phyloP scores from a whole-genome alignment of 1,139 yeast species.

The Debaryomyces robertsiae region DNA sequence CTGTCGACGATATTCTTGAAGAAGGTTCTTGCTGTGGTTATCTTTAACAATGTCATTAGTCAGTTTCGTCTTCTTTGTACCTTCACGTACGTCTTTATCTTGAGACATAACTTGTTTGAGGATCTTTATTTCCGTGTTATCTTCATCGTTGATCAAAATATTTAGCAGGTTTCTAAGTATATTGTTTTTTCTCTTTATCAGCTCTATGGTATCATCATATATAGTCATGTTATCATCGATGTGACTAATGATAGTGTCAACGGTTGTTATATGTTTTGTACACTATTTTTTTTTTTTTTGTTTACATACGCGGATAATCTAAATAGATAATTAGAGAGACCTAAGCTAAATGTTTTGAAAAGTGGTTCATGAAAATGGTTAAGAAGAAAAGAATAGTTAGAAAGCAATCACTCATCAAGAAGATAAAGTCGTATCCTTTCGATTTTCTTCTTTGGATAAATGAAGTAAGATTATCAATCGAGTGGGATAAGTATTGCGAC shows the following conservation, averaged over 20 bases:
- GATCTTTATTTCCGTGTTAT: slow-evolving; percentile 14
- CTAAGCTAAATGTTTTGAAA: slow-evolving; percentile 1
- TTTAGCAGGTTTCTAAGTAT: slow-evolving; percentile 12
- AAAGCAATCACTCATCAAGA: slow-evolving; percentile 39
- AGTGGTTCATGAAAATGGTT: not conserved
- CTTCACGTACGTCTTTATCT: not conserved
- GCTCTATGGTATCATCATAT: slow-evolving; percentile 11
- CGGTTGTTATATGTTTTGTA: slow-evolving; percentile 2
- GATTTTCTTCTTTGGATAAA: slow-evolving; percentile 56
- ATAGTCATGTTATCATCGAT: slow-evolving; percentile 2
- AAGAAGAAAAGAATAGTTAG: slow-evolving; percentile 18
- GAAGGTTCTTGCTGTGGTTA: not conserved
- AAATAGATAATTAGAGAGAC: slow-evolving; percentile 1
- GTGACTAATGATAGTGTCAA: not conserved
- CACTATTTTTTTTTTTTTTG: slow-evolving; percentile 7
- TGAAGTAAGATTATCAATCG: slow-evolving; percentile 56
- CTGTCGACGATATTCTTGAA: not conserved
- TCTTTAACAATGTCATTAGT: not conserved
- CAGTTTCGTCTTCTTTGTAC: slow-evolving; percentile 1
- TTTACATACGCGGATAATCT: slow-evolving; percentile 8
- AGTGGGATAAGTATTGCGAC: slow-evolving; percentile 62
- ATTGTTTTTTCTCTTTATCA: slow-evolving; percentile 12
- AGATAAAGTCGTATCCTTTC: slow-evolving; percentile 54
- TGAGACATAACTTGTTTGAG: slow-evolving; percentile 12
- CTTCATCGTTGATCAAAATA: slow-evolving; percentile 13